These are phyloP conservation scores for Pittosporum tobira DNA, from an alignment of 129 eudicot genomes.

Conservation along the genomic window DNA sequence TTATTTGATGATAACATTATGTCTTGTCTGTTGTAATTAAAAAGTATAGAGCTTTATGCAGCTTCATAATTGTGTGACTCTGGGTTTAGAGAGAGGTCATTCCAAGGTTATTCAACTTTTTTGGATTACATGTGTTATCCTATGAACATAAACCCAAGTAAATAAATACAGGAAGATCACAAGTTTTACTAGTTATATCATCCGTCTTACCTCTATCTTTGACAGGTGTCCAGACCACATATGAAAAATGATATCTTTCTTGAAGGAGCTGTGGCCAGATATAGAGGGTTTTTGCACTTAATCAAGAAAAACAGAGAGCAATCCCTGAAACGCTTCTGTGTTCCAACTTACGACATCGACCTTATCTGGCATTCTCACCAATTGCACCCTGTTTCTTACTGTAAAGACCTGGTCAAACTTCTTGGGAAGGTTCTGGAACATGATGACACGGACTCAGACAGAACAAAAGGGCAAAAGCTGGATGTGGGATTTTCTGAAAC, in stretches of 20 bases:
- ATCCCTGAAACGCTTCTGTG: conserved; percentile 58
- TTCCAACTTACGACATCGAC: conserved; percentile 94
- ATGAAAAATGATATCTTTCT: conserved; percentile 48
- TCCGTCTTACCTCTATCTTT: background rate
- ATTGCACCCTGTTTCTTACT: conserved; percentile 70
- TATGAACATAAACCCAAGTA: too few species aligned
- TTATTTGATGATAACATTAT: background rate
- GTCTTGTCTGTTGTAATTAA: background rate
- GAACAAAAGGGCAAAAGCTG: conserved; percentile 76
- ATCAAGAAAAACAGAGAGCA: conserved; percentile 76
- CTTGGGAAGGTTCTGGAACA: conserved; percentile 83
- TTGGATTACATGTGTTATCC: background rate
- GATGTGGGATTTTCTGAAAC: conserved; percentile 80
- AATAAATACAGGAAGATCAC: background rate
- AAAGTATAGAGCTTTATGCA: background rate
- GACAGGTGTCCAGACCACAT: conserved; percentile 73
- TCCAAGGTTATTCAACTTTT: too few species aligned
- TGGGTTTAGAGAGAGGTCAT: background rate
- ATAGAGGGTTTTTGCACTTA: conserved; percentile 83
- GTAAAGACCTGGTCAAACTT: conserved; percentile 43
- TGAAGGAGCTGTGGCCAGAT: conserved; percentile 78
- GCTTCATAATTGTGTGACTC: background rate
- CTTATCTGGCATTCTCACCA: conserved; percentile 99
- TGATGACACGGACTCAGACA: conserved; percentile 86
- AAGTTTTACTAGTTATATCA: background rate